phyloP scores from a whole-genome alignment of 371 early-diverging fungal genomes.

The Quaeritorhiza haematococci region DNA sequence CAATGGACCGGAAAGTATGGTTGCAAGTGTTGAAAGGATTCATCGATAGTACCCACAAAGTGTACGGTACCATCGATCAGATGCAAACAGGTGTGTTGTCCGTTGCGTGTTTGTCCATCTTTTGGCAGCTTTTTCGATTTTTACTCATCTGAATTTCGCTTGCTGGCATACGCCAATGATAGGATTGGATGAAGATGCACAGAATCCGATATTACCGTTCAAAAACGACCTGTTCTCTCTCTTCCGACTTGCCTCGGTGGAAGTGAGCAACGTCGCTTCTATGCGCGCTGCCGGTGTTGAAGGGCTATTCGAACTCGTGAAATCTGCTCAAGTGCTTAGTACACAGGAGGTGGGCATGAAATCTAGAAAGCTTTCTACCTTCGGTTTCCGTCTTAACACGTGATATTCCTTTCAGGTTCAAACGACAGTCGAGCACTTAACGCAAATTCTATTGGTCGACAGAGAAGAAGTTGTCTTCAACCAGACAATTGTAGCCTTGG shows the following conservation, averaged over 20 bases:
- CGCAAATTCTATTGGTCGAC: too few species aligned
- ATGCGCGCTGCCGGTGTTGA: constrained; percentile 14
- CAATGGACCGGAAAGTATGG: constrained; percentile 57
- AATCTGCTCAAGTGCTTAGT: too few species aligned
- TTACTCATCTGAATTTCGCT: background rate
- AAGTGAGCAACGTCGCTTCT: constrained; percentile 10
- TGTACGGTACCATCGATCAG: constrained; percentile 49
- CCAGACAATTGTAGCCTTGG: too few species aligned
- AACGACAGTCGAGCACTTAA: too few species aligned
- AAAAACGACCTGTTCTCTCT: constrained; percentile 65
- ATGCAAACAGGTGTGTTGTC: background rate
- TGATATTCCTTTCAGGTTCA: background rate
- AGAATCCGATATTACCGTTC: constrained; percentile 53
- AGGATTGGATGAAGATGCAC: constrained; percentile 39
- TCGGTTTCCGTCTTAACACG: too few species aligned
- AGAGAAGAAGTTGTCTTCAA: too few species aligned
- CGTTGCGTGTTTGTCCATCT: background rate
- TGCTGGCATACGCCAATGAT: background rate
- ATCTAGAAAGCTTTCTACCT: background rate
- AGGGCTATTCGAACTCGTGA: constrained; percentile 16
- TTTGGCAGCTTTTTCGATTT: constrained; percentile 17
- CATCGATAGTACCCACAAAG: constrained; percentile 52
- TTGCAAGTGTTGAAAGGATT: constrained; percentile 64
- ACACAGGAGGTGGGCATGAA: background rate
- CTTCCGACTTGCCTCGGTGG: constrained; percentile 46